Evolutionary conservation across 495 filamentous ascomycete genomes (phyloP).

Genomic region (Podospora pseudocomata): DNA sequence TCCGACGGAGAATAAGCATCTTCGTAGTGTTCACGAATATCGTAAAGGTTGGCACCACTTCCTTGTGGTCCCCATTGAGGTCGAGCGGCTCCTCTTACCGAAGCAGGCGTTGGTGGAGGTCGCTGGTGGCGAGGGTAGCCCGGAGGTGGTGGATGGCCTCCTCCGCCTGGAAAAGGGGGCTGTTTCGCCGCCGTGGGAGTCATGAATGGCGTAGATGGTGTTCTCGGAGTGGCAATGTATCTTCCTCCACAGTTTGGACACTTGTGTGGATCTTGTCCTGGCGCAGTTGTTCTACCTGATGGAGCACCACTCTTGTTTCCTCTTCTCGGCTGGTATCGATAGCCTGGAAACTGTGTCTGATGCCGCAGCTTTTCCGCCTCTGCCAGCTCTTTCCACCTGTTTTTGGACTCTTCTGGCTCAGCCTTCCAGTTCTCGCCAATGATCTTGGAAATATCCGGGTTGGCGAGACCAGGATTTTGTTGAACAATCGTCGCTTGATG

Average conservation of each 20-base stretch:
- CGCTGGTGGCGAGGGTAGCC: slow-evolving; percentile 10
- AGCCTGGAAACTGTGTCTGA: slow-evolving; percentile 85
- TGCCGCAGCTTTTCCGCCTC: slow-evolving; percentile 94
- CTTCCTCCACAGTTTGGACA: slow-evolving; percentile 63
- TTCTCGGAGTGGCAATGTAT: slow-evolving; percentile 56
- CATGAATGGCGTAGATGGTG: slow-evolving; percentile 50
- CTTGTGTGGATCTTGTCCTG: slow-evolving; percentile 45
- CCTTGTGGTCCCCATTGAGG: slow-evolving; percentile 10
- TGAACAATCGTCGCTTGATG: slow-evolving; percentile 78
- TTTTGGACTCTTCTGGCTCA: slow-evolving; percentile 70
- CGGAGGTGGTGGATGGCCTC: slow-evolving; percentile 22
- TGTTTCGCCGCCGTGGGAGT: slow-evolving; percentile 32
- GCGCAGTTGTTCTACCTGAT: slow-evolving; percentile 30
- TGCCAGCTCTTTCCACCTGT: slow-evolving; percentile 83
- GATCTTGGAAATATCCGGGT: slow-evolving; percentile 97
- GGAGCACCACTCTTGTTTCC: slow-evolving; percentile 45
- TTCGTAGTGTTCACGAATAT: slow-evolving; percentile 39
- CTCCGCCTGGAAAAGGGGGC: slow-evolving; percentile 31
- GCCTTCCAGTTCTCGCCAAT: slow-evolving; percentile 90
- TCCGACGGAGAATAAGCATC: slow-evolving; percentile 46
- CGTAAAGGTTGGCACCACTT: slow-evolving; percentile 14
- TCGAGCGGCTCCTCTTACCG: slow-evolving; percentile 7
- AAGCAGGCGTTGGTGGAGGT: not conserved
- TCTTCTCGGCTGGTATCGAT: slow-evolving; percentile 88
- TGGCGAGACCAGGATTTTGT: slow-evolving; percentile 82